Evolutionary conservation across 2,329 filamentous ascomycete genomes (phyloP), one percentile per base, ranked within the genome.

Genomic region (Venturiaceae sp.): DNA sequence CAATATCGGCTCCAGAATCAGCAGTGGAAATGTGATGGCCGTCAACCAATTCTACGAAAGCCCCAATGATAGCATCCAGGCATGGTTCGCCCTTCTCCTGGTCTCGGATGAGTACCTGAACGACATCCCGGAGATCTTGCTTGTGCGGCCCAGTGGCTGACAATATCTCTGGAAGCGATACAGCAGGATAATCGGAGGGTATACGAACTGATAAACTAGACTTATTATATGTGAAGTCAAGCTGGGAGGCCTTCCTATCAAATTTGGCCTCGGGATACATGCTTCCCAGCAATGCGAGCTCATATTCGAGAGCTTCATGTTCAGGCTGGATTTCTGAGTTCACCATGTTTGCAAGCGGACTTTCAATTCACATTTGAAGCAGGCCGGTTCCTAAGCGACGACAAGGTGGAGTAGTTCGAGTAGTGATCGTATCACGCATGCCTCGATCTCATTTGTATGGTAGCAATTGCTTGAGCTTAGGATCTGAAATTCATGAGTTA

Each of bases 181-280:
- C 53, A 9, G 67, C 65, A 8, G 74, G 70, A 60, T 77, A 77
- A 1, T 60, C 61, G 26, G 71, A 67, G 33, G 74, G 72, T 1
- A 77, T 62, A 14, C 75, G 71, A 19, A 77, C 64, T 16, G 65
- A 65, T 26, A 74, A 67, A 21, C 62, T 55, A 46, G 67, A 64
- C 30, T 63, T 58, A 3, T 65, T 37, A 16, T 63, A 63, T 39
- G 62, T 62, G 63, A 72, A 77, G 52, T 64, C 71, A 13, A 77
- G 61, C 55, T 76, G 74, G 53, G 68, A 68, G 33, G 66, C 65
- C 60, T 67, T 70, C 1, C 60, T 23, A 21, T 64, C 57, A 63
- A 67, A 74, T 23, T 62, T 63, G 30, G 73, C 71, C 5, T 70
- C 68, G 3, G 74, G 74, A 59, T 75, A 77, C 69, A 77, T 77